Evolutionary conservation across 768 basidiomycete species (phyloP), one percentile per base, ranked within the genome.

Genomic region (Psilocybe sp.): DNA sequence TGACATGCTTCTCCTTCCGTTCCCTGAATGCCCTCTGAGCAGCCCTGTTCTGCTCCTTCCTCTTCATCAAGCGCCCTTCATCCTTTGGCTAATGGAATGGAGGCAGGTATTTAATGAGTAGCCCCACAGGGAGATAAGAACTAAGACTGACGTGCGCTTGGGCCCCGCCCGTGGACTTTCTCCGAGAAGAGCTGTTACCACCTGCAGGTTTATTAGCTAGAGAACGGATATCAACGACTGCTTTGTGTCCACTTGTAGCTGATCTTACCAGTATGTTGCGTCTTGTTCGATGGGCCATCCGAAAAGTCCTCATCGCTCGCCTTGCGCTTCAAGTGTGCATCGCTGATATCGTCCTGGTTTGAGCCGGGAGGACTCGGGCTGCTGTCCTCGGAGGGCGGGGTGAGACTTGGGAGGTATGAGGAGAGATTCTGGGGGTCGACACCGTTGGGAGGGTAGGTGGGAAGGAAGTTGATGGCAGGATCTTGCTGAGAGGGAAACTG

Each of bases 1-100:
- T 93, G 56, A 98, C 92, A 66, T 97, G 94, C 61, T 91, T 92
- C 72, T 99, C 96, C 70, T 98, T 95, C 53, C 96, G 80, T 68
- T 98, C 97, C 48, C 96, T 77, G 75, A 99, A 99, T 1, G 96
- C 96, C 46, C 96, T 85, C 69, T 99, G 97, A 6, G 96, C 96
- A 3, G 94, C 93, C 48, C 96, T 79, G 60, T 99, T 99, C 70
- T 98, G 96, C 60, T 98, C 91, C 71, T 98, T 98, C 54, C 96
- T 85, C 64, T 96, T 95, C 55, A 89, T 53, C 4, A 92, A 69
- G 18, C 89, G 80, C 4, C 76, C 68, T 60, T 92, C 90, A 56
- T 94, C 91, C 69, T 89, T 28, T 75, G 32, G 63, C 58, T 69
- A 72, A 41, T 40, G 39, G 49, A 49, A n/a, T 23, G 33, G 31